phyloP scores from a whole-genome alignment of 371 early-diverging fungal genomes.

The Mortierella sp. region DNA sequence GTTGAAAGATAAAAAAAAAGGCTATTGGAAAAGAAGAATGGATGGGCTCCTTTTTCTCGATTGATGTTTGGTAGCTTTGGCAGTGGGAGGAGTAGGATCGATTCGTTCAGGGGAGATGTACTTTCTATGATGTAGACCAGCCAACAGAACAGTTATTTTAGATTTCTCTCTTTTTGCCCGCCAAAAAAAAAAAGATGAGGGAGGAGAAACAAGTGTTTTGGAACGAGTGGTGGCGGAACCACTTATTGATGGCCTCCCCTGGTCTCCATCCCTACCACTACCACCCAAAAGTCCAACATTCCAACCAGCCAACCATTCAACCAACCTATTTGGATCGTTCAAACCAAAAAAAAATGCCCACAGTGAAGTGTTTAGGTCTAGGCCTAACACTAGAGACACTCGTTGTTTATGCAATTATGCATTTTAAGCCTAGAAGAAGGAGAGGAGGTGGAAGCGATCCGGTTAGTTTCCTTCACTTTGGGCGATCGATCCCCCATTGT shows the following conservation, averaged over 20 bases:
- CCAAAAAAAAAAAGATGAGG: neutral
- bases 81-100: too few relatives aligned
- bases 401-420: neutral
- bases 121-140: neutral
- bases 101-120: neutral
- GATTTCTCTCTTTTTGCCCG: neutral
- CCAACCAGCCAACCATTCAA: neutral
- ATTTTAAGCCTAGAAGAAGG: neutral
- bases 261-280: neutral
- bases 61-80: too few relatives aligned
- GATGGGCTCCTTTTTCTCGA: too few relatives aligned
- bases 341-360: neutral
- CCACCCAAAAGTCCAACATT: constrained; percentile 5
- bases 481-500: neutral
- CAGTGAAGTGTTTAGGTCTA: neutral
- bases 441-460: neutral
- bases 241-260: neutral
- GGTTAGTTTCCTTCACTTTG: neutral
- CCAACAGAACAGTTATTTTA: too few relatives aligned
- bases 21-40: neutral
- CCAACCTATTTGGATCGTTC: neutral
- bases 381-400: neutral
- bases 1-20: neutral
- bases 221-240: neutral
- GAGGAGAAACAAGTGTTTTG: neutral